Percentiles rank a stretch among this genome's conserved stretches.
These are phyloP conservation scores for Aspergillus biplanus DNA, from an alignment of 495 filamentous ascomycete species.

Conservation along the genomic window DNA sequence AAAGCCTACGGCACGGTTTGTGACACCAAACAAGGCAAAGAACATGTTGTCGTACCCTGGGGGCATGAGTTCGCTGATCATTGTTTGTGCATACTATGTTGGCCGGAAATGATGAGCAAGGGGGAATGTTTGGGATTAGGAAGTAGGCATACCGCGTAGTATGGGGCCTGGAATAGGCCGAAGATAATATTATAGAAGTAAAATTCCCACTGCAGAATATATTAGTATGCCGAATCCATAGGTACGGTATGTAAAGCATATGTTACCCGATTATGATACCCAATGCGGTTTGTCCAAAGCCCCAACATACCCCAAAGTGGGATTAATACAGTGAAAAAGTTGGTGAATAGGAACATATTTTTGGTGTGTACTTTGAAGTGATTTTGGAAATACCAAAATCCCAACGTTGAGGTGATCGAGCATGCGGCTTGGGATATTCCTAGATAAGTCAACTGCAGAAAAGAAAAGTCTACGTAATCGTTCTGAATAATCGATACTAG, in stretches of 20 bases:
- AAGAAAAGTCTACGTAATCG: conserved; percentile 50
- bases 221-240: conserved; percentile 6
- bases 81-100: conserved; percentile 52
- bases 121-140: background rate
- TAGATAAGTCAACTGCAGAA: conserved; percentile 54
- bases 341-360: conserved; percentile 53
- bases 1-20: conserved; percentile 49
- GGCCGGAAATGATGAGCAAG: conserved; percentile 1
- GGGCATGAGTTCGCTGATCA: conserved; percentile 57
- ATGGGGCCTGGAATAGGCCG: conserved; percentile 54
- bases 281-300: conserved; percentile 49
- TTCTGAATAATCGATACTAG: conserved; percentile 53
- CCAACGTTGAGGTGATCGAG: conserved; percentile 50
- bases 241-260: background rate
- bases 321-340: conserved; percentile 53
- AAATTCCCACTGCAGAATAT: conserved; percentile 46
- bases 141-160: conserved; percentile 45
- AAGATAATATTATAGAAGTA: conserved; percentile 57
- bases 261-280: conserved; percentile 49
- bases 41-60: conserved; percentile 58
- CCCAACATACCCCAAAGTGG: conserved; percentile 57
- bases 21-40: conserved; percentile 57
- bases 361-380: conserved; percentile 54
- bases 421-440: conserved; percentile 49
- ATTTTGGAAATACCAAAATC: conserved; percentile 56